Percentiles rank a stretch among this genome's conserved stretches.
Conservation (phyloP, 352 stramenopile genomes). For the Phytophthora lateralis region DNA sequence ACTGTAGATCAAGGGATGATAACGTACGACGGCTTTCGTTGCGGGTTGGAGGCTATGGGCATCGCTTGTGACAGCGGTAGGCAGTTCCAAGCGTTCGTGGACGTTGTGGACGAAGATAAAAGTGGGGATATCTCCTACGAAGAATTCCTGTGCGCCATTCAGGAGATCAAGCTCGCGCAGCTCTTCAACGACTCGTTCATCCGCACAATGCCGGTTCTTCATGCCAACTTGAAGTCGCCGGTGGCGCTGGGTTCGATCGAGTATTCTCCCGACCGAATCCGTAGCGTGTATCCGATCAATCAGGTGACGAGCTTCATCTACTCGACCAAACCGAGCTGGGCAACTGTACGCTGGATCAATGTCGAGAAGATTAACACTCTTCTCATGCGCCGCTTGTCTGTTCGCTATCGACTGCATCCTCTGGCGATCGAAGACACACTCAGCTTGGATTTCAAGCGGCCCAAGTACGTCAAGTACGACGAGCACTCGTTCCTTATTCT, state of each 20-base stretch:
- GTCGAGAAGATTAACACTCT: slow-evolving; percentile 64
- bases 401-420: slow-evolving; percentile 81
- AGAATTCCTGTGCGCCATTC: slow-evolving; percentile 82
- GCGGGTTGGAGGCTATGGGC: slow-evolving; percentile 74
- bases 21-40: slow-evolving; percentile 67
- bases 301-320: slow-evolving; percentile 83
- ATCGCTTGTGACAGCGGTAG: slow-evolving; percentile 68
- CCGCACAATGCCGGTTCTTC: slow-evolving; percentile 35
- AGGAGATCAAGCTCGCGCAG: slow-evolving; percentile 88
- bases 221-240: slow-evolving; percentile 14
- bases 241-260: slow-evolving; percentile 63
- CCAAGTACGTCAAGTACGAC: slow-evolving; percentile 87
- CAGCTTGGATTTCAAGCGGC: slow-evolving; percentile 63
- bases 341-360: slow-evolving; percentile 77
- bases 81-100: slow-evolving; percentile 73
- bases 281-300: slow-evolving; percentile 66
- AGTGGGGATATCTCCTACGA: slow-evolving; percentile 82
- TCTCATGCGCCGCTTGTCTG: slow-evolving; percentile 64
- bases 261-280: slow-evolving; percentile 76
- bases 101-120: slow-evolving; percentile 77
- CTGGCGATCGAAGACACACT: slow-evolving; percentile 79
- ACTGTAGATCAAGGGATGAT: slow-evolving; percentile 52
- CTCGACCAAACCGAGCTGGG: slow-evolving; percentile 72
- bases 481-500: slow-evolving; percentile 80
- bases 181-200: slow-evolving; percentile 75